These are phyloP conservation scores for Hypoxylon sp. DNA, from an alignment of 2,329 filamentous ascomycete genomes.

Conservation along the genomic window DNA sequence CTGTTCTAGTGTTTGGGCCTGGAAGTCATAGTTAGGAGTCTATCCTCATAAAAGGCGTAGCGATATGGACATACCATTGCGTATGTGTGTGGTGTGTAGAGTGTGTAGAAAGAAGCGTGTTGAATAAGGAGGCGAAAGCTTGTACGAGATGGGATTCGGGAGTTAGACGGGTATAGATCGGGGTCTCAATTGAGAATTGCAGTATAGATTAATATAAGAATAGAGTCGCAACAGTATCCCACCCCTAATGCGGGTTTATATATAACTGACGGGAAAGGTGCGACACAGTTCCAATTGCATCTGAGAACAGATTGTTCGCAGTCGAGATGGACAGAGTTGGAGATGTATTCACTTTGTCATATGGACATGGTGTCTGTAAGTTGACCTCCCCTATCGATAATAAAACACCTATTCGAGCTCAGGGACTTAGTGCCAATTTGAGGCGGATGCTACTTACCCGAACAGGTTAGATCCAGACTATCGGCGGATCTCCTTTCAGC, in stretches of 20 bases:
- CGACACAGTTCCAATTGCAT: slow-evolving; percentile 44
- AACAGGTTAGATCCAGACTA: slow-evolving; percentile 27
- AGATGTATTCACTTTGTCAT: slow-evolving; percentile 40
- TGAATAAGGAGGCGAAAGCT: slow-evolving; percentile 15
- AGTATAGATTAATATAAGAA: slow-evolving; percentile 33
- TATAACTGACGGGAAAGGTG: slow-evolving; percentile 17
- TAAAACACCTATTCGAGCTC: slow-evolving; percentile 22
- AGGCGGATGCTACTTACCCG: slow-evolving; percentile 25
- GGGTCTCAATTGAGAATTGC: slow-evolving; percentile 17
- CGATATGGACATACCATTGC: slow-evolving; percentile 49
- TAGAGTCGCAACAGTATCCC: slow-evolving; percentile 27
- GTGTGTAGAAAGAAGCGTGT: neutral
- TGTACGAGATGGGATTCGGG: slow-evolving; percentile 17
- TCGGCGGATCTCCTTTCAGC: slow-evolving; percentile 18
- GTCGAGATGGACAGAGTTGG: slow-evolving; percentile 16
- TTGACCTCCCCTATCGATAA: slow-evolving; percentile 39
- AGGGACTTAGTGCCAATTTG: slow-evolving; percentile 38
- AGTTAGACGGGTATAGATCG: neutral
- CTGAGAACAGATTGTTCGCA: slow-evolving; percentile 51
- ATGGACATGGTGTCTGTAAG: slow-evolving; percentile 52
- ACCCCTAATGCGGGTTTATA: slow-evolving; percentile 38
- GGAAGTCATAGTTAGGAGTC: slow-evolving; percentile 34
- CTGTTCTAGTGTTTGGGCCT: slow-evolving; percentile 90
- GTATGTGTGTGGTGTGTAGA: slow-evolving; percentile 29
- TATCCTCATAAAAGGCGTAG: neutral